Base-by-base conservation (phyloP, 495 filamentous ascomycete genomes). In the Bombardia bombarda region DNA sequence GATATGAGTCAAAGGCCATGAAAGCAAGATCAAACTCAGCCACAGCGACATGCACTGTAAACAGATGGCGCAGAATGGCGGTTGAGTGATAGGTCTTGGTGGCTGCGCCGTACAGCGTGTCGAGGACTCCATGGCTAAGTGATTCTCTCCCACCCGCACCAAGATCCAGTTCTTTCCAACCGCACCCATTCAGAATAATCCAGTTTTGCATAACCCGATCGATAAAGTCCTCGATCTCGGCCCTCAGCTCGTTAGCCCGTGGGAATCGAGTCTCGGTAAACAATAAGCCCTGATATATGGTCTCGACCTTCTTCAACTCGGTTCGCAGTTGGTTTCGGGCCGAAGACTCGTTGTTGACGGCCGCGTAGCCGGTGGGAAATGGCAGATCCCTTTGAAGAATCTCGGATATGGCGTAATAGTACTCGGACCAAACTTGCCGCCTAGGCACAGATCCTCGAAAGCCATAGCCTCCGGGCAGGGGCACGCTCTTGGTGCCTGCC, bases 31-130 rank as follows among this genome's bases (percentile, higher is more conserved):
- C 78, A 50, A 95, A 95, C 42, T 98, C 89, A 12, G 87, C 87
- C 30, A 95, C 67, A 2, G 86, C 72, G 3, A 84, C 69, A 62
- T 97, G 92, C 4, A 95, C 82, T 12, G 80, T 85, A 50, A 97
- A 97, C 1, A 98, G 72, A 56, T 93, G 82, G 41, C 90, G 73
- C 22, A 98, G 66, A 40, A 97, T 80, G 18, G 83, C 63, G 4
- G 89, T 90, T 2, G 93, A 97, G 56, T 97, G 92, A 52, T 88
- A 98, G 0, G 88, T 93, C 62, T 90, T 93, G 2, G 84, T 84
- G 8, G 92, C 84, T 21, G 89, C 88, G 16, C 84, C 79, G 52
- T 95, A 95, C 8, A 96, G 68, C 21, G 87, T 83, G 63, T 93
- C 86, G 19, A 94, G 72, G 25, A 88, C 82, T 41, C 77, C 78